These are phyloP conservation scores for Purpureocillium takamizusanense DNA, from an alignment of 2,329 filamentous ascomycete genomes.

Conservation along the genomic window DNA sequence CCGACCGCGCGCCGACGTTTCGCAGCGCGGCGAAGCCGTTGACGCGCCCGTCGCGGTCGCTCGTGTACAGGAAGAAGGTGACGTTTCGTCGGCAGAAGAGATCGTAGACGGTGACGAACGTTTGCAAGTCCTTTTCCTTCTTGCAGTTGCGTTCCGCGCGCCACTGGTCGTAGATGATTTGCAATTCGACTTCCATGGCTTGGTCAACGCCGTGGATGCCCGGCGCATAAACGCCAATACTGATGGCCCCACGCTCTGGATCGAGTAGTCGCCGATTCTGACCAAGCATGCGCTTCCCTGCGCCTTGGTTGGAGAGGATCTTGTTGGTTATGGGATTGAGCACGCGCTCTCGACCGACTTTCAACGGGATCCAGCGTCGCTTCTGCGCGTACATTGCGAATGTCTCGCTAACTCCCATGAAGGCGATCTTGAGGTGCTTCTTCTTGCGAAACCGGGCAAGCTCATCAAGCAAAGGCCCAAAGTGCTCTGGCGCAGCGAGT, in stretches of 20 bases:
- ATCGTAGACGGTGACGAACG: constrained; percentile 12
- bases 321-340: constrained; percentile 10
- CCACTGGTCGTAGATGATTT: constrained; percentile 11
- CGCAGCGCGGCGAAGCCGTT: constrained; percentile 11
- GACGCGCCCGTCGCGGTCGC: constrained; percentile 5
- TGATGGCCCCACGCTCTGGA: constrained; percentile 7
- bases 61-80: constrained; percentile 9
- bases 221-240: neutral
- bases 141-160: constrained; percentile 6
- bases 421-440: constrained; percentile 7
- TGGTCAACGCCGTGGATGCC: constrained; percentile 4
- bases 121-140: constrained; percentile 5
- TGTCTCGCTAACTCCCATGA: constrained; percentile 9
- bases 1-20: constrained; percentile 9
- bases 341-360: constrained; percentile 11
- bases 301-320: constrained; percentile 6
- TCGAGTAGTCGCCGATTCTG: constrained; percentile 12
- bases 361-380: constrained; percentile 8
- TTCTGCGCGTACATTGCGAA: constrained; percentile 7
- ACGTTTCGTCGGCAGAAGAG: constrained; percentile 10
- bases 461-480: too few relatives aligned
- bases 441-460: constrained; percentile 4
- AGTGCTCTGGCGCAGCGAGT: too few relatives aligned
- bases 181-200: constrained; percentile 8
- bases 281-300: constrained; percentile 12